These are phyloP conservation scores for Stagonosporopsis chrysanthemi DNA, from an alignment of 2,329 filamentous ascomycete species.

Conservation along the genomic window DNA sequence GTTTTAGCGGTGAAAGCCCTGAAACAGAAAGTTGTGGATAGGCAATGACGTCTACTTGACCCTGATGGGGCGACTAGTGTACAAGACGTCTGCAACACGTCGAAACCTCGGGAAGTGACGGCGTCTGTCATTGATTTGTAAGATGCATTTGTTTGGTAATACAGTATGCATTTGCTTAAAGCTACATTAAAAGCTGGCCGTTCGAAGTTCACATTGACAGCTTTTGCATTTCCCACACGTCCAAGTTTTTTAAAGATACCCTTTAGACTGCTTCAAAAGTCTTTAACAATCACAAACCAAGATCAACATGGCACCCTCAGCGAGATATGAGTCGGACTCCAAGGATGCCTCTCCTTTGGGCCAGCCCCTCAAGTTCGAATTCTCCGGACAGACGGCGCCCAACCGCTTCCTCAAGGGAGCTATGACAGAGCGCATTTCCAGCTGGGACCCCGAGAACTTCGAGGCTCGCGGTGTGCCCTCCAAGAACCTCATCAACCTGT, in stretches of 20 bases:
- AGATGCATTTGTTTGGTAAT: slow-evolving; percentile 3
- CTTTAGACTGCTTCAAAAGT: not conserved
- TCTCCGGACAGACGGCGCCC: slow-evolving; percentile 62
- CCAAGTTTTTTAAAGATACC: not conserved
- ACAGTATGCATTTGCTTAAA: no score
- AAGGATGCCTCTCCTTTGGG: slow-evolving; percentile 52
- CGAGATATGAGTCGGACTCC: slow-evolving; percentile 52
- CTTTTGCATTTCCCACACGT: no score
- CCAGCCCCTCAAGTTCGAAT: slow-evolving; percentile 55
- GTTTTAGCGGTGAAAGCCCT: slow-evolving; percentile 7
- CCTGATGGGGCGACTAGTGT: not conserved
- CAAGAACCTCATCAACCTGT: slow-evolving; percentile 63
- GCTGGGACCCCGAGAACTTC: slow-evolving; percentile 64
- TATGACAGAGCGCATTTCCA: slow-evolving; percentile 71
- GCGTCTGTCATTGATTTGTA: slow-evolving; percentile 17
- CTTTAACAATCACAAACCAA: not conserved
- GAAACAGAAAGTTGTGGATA: slow-evolving; percentile 9
- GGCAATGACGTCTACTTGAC: slow-evolving; percentile 13
- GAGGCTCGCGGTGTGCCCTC: slow-evolving; percentile 62
- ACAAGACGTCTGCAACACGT: slow-evolving; percentile 9
- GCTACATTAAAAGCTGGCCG: not conserved
- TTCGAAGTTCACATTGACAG: not conserved
- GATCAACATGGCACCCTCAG: slow-evolving; percentile 45
- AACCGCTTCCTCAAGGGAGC: slow-evolving; percentile 74
- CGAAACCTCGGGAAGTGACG: slow-evolving; percentile 19